phyloP scores from a whole-genome alignment of 805 yeast genomes.

The Candida tammaniensis region DNA sequence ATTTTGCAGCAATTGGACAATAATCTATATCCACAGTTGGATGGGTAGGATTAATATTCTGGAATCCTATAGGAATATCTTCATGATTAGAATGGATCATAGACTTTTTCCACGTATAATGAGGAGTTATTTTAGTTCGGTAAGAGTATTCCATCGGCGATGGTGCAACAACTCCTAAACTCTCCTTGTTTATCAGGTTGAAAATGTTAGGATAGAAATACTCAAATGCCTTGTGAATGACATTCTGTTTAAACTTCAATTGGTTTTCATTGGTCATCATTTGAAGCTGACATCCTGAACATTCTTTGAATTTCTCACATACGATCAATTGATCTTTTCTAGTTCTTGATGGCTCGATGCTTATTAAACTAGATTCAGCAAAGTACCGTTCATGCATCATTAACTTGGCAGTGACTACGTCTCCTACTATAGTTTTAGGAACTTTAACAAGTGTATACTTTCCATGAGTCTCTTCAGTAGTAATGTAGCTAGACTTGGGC shows the following conservation, averaged over 20 bases:
- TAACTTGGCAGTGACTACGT: constrained; percentile 26
- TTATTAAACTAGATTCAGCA: constrained; percentile 28
- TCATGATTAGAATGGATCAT: not conserved
- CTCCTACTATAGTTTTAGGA: constrained; percentile 41
- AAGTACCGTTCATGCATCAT: constrained; percentile 27
- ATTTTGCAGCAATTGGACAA: constrained; percentile 35
- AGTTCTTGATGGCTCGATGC: constrained; percentile 14
- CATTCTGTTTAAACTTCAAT: constrained; percentile 26
- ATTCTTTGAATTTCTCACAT: constrained; percentile 34
- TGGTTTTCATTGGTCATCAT: constrained; percentile 40
- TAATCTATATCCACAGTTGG: constrained; percentile 29
- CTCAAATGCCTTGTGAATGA: constrained; percentile 32
- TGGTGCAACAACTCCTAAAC: constrained; percentile 26
- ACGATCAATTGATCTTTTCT: constrained; percentile 26
- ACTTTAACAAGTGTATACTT: constrained; percentile 25
- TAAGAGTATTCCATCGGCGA: constrained; percentile 39
- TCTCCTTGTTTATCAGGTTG: constrained; percentile 3
- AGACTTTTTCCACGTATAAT: constrained; percentile 19
- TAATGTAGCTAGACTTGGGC: constrained; percentile 19
- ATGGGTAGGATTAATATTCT: constrained; percentile 20
- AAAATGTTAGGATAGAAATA: constrained; percentile 29
- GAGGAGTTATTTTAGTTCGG: constrained; percentile 43
- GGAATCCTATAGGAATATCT: constrained; percentile 28
- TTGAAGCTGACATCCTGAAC: constrained; percentile 44
- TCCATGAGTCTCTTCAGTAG: not conserved